Evolutionary conservation across 2,329 filamentous ascomycete genomes (phyloP).

Genomic region (Hirsutella thompsonii): DNA sequence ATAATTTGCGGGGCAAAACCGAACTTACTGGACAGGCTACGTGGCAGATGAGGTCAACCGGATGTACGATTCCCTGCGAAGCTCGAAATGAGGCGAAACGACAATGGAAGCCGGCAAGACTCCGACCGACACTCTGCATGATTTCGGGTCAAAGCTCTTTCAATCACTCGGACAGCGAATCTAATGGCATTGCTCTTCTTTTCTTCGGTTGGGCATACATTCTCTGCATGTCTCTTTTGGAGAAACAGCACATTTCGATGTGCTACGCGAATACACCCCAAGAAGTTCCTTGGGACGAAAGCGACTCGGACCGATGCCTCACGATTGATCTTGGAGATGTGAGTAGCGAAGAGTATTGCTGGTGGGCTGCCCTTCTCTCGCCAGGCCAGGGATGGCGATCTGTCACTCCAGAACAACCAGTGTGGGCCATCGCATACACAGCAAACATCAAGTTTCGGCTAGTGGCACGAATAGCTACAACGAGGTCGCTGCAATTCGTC

Average conservation of each 20-base stretch:
- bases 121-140: neutral
- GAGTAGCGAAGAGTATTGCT: conserved; percentile 1
- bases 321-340: neutral
- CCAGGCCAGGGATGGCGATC: conserved; percentile 2
- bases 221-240: conserved; percentile 2
- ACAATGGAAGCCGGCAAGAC: neutral
- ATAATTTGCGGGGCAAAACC: neutral
- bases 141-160: neutral
- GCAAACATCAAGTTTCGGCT: conserved; percentile 1
- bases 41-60: neutral
- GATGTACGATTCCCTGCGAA: neutral
- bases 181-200: conserved; percentile 2
- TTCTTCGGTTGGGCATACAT: conserved; percentile 4
- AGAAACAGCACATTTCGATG: conserved; percentile 3
- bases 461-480: neutral
- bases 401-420: neutral
- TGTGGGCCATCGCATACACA: conserved; percentile 2
- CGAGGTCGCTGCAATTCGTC: neutral
- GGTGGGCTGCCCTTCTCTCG: conserved; percentile 1
- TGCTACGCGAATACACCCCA: neutral
- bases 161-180: conserved; percentile 1
- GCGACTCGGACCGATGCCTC: neutral
- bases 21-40: neutral
- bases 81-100: neutral
- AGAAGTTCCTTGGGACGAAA: neutral